Conservation (phyloP, 495 filamentous ascomycete species). For the Hypoxylon subgilvum region DNA sequence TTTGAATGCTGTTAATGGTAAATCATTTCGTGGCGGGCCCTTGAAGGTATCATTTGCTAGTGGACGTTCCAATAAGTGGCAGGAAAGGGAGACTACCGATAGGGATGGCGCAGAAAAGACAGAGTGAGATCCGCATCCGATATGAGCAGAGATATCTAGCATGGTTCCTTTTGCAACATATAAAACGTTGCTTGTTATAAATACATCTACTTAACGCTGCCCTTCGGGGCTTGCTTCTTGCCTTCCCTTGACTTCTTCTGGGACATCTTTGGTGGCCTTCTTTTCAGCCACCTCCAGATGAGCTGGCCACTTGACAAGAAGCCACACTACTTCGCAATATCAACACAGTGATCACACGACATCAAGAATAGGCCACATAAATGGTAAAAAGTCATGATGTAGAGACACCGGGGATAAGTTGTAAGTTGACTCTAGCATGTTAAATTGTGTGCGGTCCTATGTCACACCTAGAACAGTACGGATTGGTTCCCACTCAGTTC, state of each 20-base stretch:
- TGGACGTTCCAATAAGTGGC: constrained; percentile 30
- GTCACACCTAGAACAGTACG: neutral
- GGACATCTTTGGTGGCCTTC: neutral
- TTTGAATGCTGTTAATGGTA: constrained; percentile 41
- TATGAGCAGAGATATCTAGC: neutral
- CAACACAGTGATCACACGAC: too few relatives aligned
- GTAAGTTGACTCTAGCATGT: neutral
- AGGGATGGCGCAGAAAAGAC: neutral
- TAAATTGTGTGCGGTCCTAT: neutral
- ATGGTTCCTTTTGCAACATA: too few relatives aligned
- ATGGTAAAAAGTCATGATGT: too few relatives aligned
- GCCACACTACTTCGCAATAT: too few relatives aligned
- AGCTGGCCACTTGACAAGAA: too few relatives aligned
- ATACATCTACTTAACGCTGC: too few relatives aligned
- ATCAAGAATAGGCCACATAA: too few relatives aligned
- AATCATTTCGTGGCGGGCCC: constrained; percentile 14
- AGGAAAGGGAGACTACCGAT: constrained; percentile 29
- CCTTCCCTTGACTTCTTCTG: neutral
- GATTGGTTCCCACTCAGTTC: neutral
- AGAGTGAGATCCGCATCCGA: neutral
- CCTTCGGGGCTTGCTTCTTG: neutral
- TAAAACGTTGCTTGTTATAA: too few relatives aligned
- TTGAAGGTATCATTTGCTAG: constrained; percentile 34
- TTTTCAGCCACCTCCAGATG: neutral
- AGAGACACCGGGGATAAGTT: neutral